Conservation (phyloP, 768 basidiomycete species). For the Sarcodon sp. region DNA sequence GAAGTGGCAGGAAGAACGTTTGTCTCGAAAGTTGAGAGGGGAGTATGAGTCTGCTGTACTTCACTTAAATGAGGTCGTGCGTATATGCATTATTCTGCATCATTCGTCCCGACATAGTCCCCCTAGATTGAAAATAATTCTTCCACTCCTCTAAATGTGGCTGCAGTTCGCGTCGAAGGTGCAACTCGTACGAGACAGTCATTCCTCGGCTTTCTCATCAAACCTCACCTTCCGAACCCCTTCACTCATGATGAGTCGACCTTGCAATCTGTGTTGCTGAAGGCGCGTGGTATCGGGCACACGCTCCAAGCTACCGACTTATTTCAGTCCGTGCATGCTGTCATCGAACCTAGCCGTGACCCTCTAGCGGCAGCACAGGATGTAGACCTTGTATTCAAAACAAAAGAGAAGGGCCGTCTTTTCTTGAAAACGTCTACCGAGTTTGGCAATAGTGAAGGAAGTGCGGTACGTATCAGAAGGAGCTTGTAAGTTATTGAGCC, state of each 20-base stretch:
- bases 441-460: conserved; percentile 88
- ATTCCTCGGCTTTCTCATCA: conserved; percentile 71
- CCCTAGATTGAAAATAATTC: conserved; percentile 56
- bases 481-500: not conserved
- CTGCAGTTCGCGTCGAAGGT: conserved; percentile 74
- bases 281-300: conserved; percentile 53
- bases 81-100: not conserved
- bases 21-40: conserved; percentile 50
- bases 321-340: conserved; percentile 54
- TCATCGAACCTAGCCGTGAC: conserved; percentile 44
- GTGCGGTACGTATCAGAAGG: conserved; percentile 47
- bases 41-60: conserved; percentile 66
- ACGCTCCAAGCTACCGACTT: conserved; percentile 65
- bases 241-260: conserved; percentile 13
- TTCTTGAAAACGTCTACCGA: conserved; percentile 81
- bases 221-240: conserved; percentile 9
- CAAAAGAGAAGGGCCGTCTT: conserved; percentile 64
- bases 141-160: conserved; percentile 51
- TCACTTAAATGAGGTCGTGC: conserved; percentile 50
- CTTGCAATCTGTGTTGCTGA: conserved; percentile 57
- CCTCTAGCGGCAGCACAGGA: conserved; percentile 42
- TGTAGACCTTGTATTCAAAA: conserved; percentile 70
- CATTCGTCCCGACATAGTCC: not conserved
- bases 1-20: conserved; percentile 69
- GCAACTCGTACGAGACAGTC: conserved; percentile 59